Evolutionary conservation across 139 green algal genomes (phyloP).

Genomic region (Picochlorum sp.): DNA sequence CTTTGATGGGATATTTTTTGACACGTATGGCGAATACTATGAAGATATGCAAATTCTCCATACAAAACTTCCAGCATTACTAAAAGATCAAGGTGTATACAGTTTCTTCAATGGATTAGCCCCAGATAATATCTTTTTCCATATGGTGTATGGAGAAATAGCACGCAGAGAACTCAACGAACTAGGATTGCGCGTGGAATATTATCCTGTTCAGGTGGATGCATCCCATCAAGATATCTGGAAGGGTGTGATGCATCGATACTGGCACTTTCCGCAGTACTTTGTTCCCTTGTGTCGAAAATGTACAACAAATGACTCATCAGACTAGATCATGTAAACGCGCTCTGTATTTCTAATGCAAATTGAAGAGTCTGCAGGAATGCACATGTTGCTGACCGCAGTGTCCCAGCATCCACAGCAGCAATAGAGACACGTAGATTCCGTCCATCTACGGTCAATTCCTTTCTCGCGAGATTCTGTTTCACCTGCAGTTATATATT

Average conservation of each 20-base stretch:
- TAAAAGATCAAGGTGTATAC: constrained; percentile 74
- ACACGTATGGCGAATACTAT: constrained; percentile 76
- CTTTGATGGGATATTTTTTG: constrained; percentile 93
- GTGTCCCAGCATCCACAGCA: constrained; percentile 25
- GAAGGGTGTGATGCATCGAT: constrained; percentile 68
- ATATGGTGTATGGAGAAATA: constrained; percentile 70
- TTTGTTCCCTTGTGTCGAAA: constrained; percentile 49
- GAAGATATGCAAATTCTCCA: constrained; percentile 70
- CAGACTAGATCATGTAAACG: constrained; percentile 13
- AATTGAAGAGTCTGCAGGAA: constrained; percentile 32
- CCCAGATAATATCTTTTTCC: constrained; percentile 75
- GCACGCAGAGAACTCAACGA: constrained; percentile 38
- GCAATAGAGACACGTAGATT: constrained; percentile 12
- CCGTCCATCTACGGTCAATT: constrained; percentile 13
- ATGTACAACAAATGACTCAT: background rate
- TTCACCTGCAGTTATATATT: constrained; percentile 13
- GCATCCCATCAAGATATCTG: constrained; percentile 52
- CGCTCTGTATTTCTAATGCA: constrained; percentile 24
- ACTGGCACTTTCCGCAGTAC: constrained; percentile 69
- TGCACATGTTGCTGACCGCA: constrained; percentile 33
- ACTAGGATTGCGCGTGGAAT: constrained; percentile 58
- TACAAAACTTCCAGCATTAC: constrained; percentile 61
- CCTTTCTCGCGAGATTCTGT: constrained; percentile 21
- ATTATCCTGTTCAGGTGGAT: constrained; percentile 59
- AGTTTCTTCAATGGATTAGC: constrained; percentile 91